Evolutionary conservation across 2,329 filamentous ascomycete species (phyloP).

Genomic region (Colletotrichum kahawae): DNA sequence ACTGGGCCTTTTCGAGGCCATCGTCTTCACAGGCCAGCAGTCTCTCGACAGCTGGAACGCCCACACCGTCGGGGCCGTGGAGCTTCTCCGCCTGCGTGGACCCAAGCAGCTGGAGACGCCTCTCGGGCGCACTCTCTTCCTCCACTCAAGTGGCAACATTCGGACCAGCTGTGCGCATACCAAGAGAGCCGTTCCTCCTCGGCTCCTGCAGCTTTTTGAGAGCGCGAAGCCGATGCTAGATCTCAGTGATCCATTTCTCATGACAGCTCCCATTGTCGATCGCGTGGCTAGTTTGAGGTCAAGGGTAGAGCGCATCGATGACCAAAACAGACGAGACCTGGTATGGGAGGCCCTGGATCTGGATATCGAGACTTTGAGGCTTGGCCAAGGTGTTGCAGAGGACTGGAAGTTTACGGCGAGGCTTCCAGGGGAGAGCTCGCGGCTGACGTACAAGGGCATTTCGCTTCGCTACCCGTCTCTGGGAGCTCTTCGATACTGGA

Average conservation of each 20-base stretch:
- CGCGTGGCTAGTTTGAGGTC: constrained; percentile 23
- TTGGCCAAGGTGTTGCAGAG: neutral
- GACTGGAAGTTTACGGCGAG: constrained; percentile 11
- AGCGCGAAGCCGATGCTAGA: constrained; percentile 17
- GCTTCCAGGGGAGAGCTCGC: neutral
- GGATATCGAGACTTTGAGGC: constrained; percentile 18
- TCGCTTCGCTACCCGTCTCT: constrained; percentile 25
- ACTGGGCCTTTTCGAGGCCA: constrained; percentile 32
- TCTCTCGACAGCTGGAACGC: constrained; percentile 30
- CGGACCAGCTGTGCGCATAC: constrained; percentile 30
- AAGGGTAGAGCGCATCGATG: neutral
- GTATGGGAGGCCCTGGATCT: constrained; percentile 25
- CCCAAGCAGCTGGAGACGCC: constrained; percentile 23
- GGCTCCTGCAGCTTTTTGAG: constrained; percentile 23
- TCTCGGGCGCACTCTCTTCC: constrained; percentile 25
- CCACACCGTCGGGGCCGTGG: constrained; percentile 28
- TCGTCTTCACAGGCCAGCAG: constrained; percentile 26
- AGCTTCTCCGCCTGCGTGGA: constrained; percentile 30
- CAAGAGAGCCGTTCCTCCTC: constrained; percentile 22
- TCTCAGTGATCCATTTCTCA: constrained; percentile 15
- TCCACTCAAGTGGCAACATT: constrained; percentile 31
- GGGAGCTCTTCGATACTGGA: constrained; percentile 29
- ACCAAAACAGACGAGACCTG: constrained; percentile 2
- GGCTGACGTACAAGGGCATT: constrained; percentile 21
- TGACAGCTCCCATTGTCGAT: constrained; percentile 23